Conservation (phyloP, 164 flowering plant genomes). For the Magnolia sinica region DNA sequence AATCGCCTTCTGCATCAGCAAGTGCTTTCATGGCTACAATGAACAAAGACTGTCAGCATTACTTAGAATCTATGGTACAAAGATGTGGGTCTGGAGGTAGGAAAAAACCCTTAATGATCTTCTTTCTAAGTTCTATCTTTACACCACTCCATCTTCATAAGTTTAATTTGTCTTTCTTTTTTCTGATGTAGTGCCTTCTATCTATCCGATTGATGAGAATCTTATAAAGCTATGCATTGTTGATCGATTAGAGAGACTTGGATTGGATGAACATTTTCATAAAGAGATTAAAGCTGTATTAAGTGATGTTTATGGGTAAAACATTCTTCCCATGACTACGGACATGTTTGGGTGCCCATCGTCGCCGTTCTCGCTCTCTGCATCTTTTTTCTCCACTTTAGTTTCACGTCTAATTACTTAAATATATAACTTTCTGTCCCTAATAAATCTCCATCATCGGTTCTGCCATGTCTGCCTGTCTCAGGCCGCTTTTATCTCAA, state of each 20-base stretch:
- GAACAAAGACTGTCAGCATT: slow-evolving; percentile 20
- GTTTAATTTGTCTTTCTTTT: not conserved
- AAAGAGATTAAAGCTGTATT: slow-evolving; percentile 26
- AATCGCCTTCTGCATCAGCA: slow-evolving; percentile 46
- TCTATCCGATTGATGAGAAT: slow-evolving; percentile 26
- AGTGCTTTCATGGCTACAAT: slow-evolving; percentile 31
- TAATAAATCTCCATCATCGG: too few relatives aligned
- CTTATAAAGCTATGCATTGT: slow-evolving; percentile 27
- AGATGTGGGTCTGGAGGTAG: slow-evolving; percentile 34
- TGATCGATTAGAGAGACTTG: slow-evolving; percentile 29
- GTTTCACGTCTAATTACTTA: too few relatives aligned
- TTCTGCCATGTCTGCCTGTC: too few relatives aligned
- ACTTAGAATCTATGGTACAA: slow-evolving; percentile 29
- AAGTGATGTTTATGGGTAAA: slow-evolving; percentile 25
- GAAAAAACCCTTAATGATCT: not conserved
- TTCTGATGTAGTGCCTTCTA: slow-evolving; percentile 26
- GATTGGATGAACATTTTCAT: slow-evolving; percentile 25
- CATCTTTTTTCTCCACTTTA: too few relatives aligned
- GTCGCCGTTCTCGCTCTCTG: too few relatives aligned
- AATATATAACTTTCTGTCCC: too few relatives aligned
- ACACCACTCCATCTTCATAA: not conserved
- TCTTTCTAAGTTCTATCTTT: not conserved
- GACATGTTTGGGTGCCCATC: not conserved
- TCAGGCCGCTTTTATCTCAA: too few relatives aligned
- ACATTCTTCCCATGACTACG: not conserved